phyloP scores from a whole-genome alignment of 164 flowering plant genomes.

The Umbilicus rupestris region DNA sequence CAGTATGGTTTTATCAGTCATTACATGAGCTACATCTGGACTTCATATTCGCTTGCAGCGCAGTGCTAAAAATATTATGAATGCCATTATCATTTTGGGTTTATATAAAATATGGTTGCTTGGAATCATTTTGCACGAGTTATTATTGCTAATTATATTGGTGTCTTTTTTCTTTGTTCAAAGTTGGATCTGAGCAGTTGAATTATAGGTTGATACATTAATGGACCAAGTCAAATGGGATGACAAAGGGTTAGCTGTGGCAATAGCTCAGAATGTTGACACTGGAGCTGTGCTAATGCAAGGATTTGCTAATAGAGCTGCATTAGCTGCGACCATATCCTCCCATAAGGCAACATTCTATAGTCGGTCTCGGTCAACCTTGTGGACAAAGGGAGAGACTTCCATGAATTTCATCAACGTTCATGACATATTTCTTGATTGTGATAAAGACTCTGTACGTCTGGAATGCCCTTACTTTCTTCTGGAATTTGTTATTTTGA shows the following conservation, averaged over 20 bases:
- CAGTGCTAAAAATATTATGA: background rate
- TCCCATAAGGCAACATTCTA: conserved; percentile 84
- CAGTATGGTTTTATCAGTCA: background rate
- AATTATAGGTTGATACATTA: conserved; percentile 49
- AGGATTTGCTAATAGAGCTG: conserved; percentile 87
- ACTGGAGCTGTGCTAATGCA: conserved; percentile 95
- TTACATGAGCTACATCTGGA: conserved; percentile 5
- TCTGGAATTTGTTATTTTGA: background rate
- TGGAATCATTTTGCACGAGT: conserved; percentile 59
- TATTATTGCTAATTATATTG: conserved; percentile 57
- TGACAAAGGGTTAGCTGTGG: conserved; percentile 90
- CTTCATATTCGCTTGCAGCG: background rate
- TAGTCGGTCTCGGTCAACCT: conserved; percentile 69
- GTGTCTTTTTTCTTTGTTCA: background rate
- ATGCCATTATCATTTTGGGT: background rate
- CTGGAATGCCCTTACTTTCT: background rate
- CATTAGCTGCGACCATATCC: conserved; percentile 54
- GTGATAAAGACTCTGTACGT: conserved; percentile 88
- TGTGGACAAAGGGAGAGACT: conserved; percentile 95
- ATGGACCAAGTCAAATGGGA: conserved; percentile 85
- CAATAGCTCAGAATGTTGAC: conserved; percentile 89
- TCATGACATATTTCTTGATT: conserved; percentile 72
- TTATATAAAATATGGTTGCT: background rate
- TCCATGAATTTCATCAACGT: conserved; percentile 84
- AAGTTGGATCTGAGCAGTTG: background rate